Conservation (phyloP, 768 basidiomycete species). For the Naganishia vaughanmartiniae region DNA sequence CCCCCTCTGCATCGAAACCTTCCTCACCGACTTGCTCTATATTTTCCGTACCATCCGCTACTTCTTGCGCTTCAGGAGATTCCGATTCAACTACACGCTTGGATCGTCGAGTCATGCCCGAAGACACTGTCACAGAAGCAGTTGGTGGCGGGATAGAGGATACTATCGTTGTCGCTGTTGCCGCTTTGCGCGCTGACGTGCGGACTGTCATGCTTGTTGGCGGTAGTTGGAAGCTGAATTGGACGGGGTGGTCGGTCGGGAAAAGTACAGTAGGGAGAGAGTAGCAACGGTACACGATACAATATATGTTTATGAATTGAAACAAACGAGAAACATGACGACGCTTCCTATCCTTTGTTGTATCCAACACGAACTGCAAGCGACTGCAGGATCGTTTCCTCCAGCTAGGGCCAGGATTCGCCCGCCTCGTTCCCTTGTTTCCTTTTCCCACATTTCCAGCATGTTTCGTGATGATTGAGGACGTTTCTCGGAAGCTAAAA, state of each 20-base stretch:
- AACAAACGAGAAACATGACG: no score
- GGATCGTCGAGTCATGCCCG: conserved; percentile 25
- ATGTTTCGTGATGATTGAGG: not conserved
- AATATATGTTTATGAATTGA: no score
- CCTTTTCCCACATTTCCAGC: not conserved
- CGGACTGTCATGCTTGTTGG: not conserved
- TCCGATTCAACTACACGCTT: conserved; percentile 31
- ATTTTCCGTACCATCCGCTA: conserved; percentile 4
- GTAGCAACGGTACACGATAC: no score
- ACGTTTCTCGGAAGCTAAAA: not conserved
- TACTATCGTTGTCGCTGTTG: not conserved
- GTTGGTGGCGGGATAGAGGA: not conserved
- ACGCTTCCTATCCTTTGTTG: no score
- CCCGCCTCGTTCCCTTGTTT: not conserved
- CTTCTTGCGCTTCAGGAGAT: conserved; percentile 21
- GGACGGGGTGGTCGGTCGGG: not conserved
- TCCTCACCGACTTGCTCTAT: conserved; percentile 22
- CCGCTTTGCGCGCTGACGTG: conserved; percentile 10
- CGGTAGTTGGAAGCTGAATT: not conserved
- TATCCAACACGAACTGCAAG: no score
- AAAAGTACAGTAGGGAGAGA: not conserved
- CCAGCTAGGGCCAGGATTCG: conserved; percentile 23
- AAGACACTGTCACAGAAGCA: not conserved
- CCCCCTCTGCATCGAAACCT: not conserved
- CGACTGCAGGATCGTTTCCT: no score